Evolutionary conservation across 2,329 filamentous ascomycete species (phyloP).

Genomic region (Hirsutella minnesotensis): DNA sequence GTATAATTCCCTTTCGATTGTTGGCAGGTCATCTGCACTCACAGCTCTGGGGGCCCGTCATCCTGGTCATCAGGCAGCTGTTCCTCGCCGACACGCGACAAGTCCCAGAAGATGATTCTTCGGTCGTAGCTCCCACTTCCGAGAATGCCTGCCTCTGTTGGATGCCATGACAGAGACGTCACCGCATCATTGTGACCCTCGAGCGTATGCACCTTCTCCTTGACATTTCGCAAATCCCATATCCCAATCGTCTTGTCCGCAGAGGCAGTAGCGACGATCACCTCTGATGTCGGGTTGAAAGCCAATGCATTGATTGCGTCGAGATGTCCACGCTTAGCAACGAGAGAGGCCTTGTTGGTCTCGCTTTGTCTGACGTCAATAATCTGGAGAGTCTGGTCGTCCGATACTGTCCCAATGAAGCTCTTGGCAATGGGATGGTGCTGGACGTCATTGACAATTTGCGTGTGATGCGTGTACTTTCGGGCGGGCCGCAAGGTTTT

Average conservation of each 20-base stretch:
- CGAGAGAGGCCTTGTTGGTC: slow-evolving; percentile 54
- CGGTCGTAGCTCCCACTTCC: slow-evolving; percentile 89
- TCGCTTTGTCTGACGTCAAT: slow-evolving; percentile 68
- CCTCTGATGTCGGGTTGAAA: slow-evolving; percentile 88
- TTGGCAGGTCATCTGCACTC: slow-evolving; percentile 25
- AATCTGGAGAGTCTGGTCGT: slow-evolving; percentile 87
- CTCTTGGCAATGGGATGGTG: slow-evolving; percentile 79
- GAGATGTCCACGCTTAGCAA: slow-evolving; percentile 62
- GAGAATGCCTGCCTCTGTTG: slow-evolving; percentile 75
- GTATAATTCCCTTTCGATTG: slow-evolving; percentile 1
- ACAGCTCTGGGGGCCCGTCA: slow-evolving; percentile 91
- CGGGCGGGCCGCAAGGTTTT: slow-evolving; percentile 59
- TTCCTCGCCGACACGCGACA: slow-evolving; percentile 84
- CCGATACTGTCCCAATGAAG: slow-evolving; percentile 86
- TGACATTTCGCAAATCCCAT: slow-evolving; percentile 89
- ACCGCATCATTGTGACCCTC: slow-evolving; percentile 84
- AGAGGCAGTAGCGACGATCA: slow-evolving; percentile 81
- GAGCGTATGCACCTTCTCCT: slow-evolving; percentile 78
- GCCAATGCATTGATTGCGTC: slow-evolving; percentile 95
- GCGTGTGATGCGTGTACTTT: slow-evolving; percentile 76
- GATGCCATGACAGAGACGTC: slow-evolving; percentile 90
- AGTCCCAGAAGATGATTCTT: slow-evolving; percentile 91
- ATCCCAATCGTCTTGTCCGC: slow-evolving; percentile 91
- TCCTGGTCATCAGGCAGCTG: slow-evolving; percentile 91
- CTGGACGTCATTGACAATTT: slow-evolving; percentile 94